Evolutionary conservation across 345 rosid genomes (phyloP).

Genomic region (Linum lewisii): DNA sequence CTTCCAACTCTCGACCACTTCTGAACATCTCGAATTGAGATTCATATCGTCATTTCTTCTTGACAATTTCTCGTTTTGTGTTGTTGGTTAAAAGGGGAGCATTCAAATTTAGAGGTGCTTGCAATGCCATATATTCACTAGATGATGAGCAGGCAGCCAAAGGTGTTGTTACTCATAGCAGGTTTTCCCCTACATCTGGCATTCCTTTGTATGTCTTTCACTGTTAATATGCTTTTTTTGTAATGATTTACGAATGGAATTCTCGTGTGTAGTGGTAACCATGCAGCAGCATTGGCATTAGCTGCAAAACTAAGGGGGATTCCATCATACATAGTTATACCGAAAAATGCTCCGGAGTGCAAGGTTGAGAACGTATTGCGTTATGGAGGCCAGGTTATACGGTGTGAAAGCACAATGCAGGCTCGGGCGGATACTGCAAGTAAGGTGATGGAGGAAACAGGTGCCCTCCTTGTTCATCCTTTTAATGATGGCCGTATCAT

Average conservation of each 20-base stretch:
- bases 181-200: constrained; percentile 38
- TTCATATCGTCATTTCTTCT: neutral
- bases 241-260: constrained; percentile 10
- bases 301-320: constrained; percentile 74
- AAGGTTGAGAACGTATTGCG: constrained; percentile 79
- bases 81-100: constrained; percentile 51
- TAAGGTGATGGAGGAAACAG: constrained; percentile 58
- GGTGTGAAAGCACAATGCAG: constrained; percentile 58
- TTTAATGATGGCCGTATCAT: constrained; percentile 64
- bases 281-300: constrained; percentile 91
- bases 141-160: constrained; percentile 50
- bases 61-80: neutral
- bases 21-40: too few relatives aligned
- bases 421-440: constrained; percentile 62
- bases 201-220: neutral
- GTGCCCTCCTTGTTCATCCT: constrained; percentile 74
- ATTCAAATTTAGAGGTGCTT: constrained; percentile 89
- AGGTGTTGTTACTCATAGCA: constrained; percentile 94
- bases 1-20: neutral
- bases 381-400: constrained; percentile 65
- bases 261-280: constrained; percentile 59
- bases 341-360: constrained; percentile 81
- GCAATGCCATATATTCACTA: constrained; percentile 75
- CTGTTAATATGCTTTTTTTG: constrained; percentile 4
- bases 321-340: constrained; percentile 67